These are phyloP conservation scores for Cryptococcus sp. DNA, from an alignment of 1,284 basidiomycete genomes.

Conservation along the genomic window DNA sequence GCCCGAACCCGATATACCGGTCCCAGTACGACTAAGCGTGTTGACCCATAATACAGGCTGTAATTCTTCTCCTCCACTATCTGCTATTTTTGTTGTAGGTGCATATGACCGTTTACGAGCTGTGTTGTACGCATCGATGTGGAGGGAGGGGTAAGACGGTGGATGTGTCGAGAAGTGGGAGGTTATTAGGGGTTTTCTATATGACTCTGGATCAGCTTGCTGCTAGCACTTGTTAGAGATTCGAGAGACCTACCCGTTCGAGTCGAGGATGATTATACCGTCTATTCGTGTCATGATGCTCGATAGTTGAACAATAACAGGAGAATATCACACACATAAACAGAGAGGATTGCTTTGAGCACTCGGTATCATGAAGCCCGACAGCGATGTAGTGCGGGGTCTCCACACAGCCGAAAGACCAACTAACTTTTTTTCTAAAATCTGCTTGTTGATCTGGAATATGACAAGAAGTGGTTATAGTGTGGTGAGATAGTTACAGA, in stretches of 20 bases:
- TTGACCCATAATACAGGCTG: slow-evolving; percentile 50
- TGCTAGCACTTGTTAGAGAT: no score
- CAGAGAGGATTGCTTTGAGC: no score
- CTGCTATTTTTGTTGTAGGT: slow-evolving; percentile 5
- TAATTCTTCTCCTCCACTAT: slow-evolving; percentile 4
- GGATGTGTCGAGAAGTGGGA: slow-evolving; percentile 82
- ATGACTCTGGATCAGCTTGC: not conserved
- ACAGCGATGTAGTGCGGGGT: no score
- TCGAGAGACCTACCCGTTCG: slow-evolving; percentile 63
- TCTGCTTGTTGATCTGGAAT: no score
- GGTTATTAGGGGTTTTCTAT: slow-evolving; percentile 82
- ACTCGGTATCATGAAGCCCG: no score
- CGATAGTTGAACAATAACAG: not conserved
- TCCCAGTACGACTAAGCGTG: slow-evolving; percentile 25
- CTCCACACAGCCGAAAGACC: no score
- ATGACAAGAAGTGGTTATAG: no score
- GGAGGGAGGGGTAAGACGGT: slow-evolving; percentile 75
- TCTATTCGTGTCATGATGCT: slow-evolving; percentile 62
- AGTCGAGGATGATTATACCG: slow-evolving; percentile 85
- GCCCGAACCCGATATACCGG: slow-evolving; percentile 34
- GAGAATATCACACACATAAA: not conserved
- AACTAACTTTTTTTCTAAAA: no score
- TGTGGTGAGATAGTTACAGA: no score
- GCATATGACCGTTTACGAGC: slow-evolving; percentile 61
- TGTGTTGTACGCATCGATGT: slow-evolving; percentile 80